These are phyloP conservation scores for Mesembryanthemum crystallinum DNA, from an alignment of 148 eudicot genomes.

Conservation along the genomic window DNA sequence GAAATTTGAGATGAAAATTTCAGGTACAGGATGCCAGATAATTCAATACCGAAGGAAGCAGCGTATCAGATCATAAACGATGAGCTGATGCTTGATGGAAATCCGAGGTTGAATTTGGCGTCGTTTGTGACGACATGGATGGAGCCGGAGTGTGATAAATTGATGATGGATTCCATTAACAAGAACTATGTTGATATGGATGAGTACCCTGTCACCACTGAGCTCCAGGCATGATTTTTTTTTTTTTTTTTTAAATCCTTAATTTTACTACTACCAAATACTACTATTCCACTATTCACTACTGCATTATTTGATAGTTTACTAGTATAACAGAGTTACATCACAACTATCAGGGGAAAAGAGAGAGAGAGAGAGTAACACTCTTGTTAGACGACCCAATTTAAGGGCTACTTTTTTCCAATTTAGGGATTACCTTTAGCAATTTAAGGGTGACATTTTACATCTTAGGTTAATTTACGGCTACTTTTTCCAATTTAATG, in stretches of 20 bases:
- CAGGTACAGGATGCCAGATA: slow-evolving; percentile 67
- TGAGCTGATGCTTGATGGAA: slow-evolving; percentile 87
- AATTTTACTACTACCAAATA: no score
- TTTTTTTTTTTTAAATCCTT: neutral
- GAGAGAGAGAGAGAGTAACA: no score
- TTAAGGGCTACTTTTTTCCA: no score
- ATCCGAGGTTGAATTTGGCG: slow-evolving; percentile 79
- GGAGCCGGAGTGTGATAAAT: slow-evolving; percentile 91
- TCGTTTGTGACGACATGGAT: slow-evolving; percentile 96
- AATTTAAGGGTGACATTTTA: no score
- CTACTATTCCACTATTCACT: no score
- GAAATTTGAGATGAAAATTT: neutral
- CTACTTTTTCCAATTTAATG: no score
- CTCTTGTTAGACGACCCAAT: no score
- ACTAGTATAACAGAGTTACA: no score
- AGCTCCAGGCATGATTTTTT: slow-evolving; percentile 50
- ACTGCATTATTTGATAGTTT: no score
- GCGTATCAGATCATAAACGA: slow-evolving; percentile 88
- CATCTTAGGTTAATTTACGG: no score
- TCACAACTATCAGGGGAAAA: no score
- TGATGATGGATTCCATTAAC: slow-evolving; percentile 66
- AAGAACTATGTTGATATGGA: slow-evolving; percentile 86
- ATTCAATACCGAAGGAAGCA: slow-evolving; percentile 82
- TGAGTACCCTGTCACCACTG: slow-evolving; percentile 78
- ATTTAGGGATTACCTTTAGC: no score